Conservation (phyloP, 257 asterid species). For the Echites panduratus region DNA sequence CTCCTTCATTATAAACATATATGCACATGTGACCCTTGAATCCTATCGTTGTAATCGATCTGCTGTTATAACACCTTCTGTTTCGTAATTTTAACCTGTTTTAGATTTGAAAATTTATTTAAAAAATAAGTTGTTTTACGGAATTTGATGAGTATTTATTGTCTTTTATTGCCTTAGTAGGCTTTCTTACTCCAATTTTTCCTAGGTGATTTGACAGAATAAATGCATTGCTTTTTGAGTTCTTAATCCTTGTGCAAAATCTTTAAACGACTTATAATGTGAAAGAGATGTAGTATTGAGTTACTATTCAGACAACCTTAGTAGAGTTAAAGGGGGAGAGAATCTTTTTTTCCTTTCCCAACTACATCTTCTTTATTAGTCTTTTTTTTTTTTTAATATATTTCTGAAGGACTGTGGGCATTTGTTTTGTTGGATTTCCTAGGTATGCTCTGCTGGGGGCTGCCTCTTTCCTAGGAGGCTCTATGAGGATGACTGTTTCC, state of each 20-base stretch:
- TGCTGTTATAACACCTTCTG: background rate
- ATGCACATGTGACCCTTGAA: background rate
- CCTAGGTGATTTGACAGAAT: no score
- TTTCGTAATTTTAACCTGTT: no score
- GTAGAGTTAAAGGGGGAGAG: background rate
- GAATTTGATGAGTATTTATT: no score
- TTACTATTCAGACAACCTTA: no score
- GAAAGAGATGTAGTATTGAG: no score
- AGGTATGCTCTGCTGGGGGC: constrained; percentile 98
- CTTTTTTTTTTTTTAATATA: background rate
- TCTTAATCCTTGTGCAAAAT: no score
- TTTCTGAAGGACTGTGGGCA: background rate
- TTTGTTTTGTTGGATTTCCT: constrained; percentile 23
- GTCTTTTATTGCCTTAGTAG: no score
- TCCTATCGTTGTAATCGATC: background rate
- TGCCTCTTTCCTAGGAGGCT: constrained; percentile 98
- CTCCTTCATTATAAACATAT: background rate
- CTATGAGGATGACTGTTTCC: constrained; percentile 99
- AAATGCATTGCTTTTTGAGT: no score
- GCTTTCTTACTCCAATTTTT: no score
- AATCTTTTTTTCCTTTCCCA: background rate
- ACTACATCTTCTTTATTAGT: background rate
- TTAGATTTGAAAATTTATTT: no score
- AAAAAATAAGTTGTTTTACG: no score
- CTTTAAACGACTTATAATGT: no score